Evolutionary conservation across 2,329 filamentous ascomycete genomes (phyloP).

Genomic region (Phaeomoniella chlamydospora): DNA sequence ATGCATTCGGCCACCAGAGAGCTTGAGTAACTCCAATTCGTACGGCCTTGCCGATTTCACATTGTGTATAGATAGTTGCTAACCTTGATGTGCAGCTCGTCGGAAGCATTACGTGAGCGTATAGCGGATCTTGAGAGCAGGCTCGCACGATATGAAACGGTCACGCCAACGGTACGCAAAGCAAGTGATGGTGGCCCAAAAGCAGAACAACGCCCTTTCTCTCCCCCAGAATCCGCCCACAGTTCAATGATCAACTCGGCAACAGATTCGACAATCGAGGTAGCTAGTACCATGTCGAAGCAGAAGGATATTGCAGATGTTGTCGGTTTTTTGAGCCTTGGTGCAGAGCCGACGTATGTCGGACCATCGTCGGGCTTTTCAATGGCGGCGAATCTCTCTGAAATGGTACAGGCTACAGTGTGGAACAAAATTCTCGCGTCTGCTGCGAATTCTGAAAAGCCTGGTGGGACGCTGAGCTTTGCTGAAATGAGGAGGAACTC

Average conservation of each 20-base stretch:
- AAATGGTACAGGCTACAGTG: constrained; percentile 39
- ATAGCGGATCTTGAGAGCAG: not conserved
- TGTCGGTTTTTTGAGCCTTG: constrained; percentile 34
- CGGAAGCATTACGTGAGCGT: not conserved
- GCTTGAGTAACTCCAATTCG: not conserved
- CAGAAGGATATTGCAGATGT: constrained; percentile 19
- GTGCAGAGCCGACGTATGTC: constrained; percentile 34
- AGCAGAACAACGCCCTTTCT: not conserved
- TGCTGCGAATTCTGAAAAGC: constrained; percentile 9
- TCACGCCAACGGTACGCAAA: not conserved
- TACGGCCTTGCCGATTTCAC: too few species aligned
- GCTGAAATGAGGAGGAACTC: constrained; percentile 27
- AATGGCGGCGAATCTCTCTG: constrained; percentile 33
- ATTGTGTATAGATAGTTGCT: too few species aligned
- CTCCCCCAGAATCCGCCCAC: not conserved
- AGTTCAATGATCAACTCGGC: not conserved
- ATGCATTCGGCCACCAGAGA: not conserved
- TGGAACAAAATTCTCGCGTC: constrained; percentile 34
- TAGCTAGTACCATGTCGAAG: too few species aligned
- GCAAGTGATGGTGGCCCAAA: not conserved
- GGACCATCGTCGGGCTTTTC: constrained; percentile 35
- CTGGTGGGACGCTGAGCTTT: constrained; percentile 18
- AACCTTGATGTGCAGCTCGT: too few species aligned
- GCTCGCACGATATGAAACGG: not conserved
- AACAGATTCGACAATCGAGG: not conserved